phyloP scores from a whole-genome alignment of 208 protist species.

The Trypanosoma grayi region DNA sequence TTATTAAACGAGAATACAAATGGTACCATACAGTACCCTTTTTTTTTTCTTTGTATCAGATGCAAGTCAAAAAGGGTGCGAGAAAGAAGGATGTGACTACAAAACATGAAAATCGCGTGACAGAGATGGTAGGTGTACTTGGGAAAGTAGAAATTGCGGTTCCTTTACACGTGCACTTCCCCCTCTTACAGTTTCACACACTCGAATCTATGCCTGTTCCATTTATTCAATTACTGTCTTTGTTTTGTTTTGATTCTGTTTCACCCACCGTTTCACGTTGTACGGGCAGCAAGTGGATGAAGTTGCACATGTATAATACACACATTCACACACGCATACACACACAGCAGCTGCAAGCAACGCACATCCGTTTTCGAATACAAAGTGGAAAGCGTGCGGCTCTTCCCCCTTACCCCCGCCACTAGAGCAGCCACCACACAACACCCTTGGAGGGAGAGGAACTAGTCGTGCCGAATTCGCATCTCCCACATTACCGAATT shows the following conservation, averaged over 20 bases:
- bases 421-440: too few species aligned
- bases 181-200: too few species aligned
- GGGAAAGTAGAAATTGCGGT: too few species aligned
- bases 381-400: too few species aligned
- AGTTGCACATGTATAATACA: neutral
- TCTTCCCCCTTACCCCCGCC: too few species aligned
- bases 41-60: constrained; percentile 22
- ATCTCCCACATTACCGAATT: too few species aligned
- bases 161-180: too few species aligned
- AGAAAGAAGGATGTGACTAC: neutral
- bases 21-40: constrained; percentile 7
- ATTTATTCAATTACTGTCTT: neutral
- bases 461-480: too few species aligned
- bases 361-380: neutral
- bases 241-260: neutral
- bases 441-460: too few species aligned
- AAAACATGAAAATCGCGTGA: neutral
- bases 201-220: neutral
- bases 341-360: neutral
- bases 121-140: too few species aligned
- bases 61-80: constrained; percentile 2
- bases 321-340: neutral
- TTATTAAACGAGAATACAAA: constrained; percentile 16
- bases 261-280: neutral
- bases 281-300: neutral